These are phyloP conservation scores for Penstemon davidsonii DNA, from an alignment of 257 asterid species.

Conservation along the genomic window DNA sequence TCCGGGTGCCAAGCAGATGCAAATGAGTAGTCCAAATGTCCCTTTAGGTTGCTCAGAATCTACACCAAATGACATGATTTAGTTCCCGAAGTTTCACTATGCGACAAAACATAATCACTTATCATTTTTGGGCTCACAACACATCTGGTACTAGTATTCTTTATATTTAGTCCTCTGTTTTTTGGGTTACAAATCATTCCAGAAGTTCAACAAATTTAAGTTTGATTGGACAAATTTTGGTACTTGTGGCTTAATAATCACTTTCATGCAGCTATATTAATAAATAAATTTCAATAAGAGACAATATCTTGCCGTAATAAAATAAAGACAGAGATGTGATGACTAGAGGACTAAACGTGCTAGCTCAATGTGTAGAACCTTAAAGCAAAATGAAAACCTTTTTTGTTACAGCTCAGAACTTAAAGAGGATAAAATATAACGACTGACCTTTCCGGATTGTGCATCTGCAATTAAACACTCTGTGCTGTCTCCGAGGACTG, in stretches of 20 bases:
- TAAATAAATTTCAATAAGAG: too few relatives aligned
- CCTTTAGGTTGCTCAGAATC: slow-evolving; percentile 61
- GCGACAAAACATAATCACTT: neutral
- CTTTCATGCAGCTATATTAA: too few relatives aligned
- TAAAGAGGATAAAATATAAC: neutral
- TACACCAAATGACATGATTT: slow-evolving; percentile 6
- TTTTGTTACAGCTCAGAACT: neutral
- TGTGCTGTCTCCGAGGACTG: slow-evolving; percentile 71
- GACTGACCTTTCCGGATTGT: slow-evolving; percentile 61
- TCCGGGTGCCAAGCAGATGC: slow-evolving; percentile 92
- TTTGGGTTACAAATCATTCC: too few relatives aligned
- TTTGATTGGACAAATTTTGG: too few relatives aligned
- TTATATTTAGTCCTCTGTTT: too few relatives aligned
- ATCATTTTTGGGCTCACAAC: too few relatives aligned
- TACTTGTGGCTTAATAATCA: too few relatives aligned
- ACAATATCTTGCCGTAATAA: too few relatives aligned
- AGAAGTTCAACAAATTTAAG: too few relatives aligned
- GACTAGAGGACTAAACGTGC: neutral
- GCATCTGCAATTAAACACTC: slow-evolving; percentile 64
- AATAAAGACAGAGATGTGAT: too few relatives aligned
- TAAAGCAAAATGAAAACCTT: neutral
- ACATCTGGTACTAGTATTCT: too few relatives aligned
- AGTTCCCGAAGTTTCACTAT: neutral
- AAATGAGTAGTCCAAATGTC: slow-evolving; percentile 72
- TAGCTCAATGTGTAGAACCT: too few relatives aligned